Conservation (phyloP, 371 early-diverging fungal species). For the Circinella minor region DNA sequence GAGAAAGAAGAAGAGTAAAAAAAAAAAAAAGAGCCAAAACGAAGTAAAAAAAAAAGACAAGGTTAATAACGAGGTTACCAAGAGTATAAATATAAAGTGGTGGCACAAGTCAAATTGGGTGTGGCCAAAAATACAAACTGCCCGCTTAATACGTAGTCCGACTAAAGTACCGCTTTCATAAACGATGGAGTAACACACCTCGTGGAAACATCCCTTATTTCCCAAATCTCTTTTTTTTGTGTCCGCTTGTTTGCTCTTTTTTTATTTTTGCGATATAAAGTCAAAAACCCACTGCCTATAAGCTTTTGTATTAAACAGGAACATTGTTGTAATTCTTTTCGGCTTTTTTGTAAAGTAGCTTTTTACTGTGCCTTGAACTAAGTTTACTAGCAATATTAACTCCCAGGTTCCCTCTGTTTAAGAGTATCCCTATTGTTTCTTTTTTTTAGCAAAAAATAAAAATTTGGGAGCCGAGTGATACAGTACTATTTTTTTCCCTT, state of each 20-base stretch:
- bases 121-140: constrained; percentile 13
- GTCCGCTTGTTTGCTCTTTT: background rate
- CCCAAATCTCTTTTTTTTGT: background rate
- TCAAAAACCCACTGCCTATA: no score
- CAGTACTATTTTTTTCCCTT: no score
- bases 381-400: no score
- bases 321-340: no score
- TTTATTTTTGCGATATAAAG: background rate
- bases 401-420: no score
- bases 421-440: no score
- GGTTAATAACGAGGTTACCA: background rate
- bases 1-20: background rate
- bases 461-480: no score
- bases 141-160: background rate
- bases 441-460: no score
- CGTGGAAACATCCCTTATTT: background rate
- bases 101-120: constrained; percentile 20
- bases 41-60: background rate
- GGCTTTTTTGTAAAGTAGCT: no score
- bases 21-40: background rate
- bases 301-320: no score
- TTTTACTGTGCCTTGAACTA: no score
- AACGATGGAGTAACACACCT: background rate
- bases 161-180: background rate
- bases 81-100: constrained; percentile 11